These are phyloP conservation scores for Penicillium fimorum DNA, from an alignment of 495 filamentous ascomycete species.

Conservation along the genomic window DNA sequence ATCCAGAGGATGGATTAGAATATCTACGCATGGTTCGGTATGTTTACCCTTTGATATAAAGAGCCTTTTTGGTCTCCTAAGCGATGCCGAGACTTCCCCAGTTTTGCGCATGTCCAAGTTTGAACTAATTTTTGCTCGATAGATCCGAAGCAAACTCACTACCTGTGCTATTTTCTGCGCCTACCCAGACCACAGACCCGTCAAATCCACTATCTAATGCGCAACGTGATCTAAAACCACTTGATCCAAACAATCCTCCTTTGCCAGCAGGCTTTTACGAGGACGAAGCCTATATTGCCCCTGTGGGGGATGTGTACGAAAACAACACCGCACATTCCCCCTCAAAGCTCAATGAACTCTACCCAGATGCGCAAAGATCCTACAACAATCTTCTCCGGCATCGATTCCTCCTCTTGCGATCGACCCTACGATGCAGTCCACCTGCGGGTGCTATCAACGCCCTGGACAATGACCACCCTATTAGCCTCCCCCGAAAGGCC, in stretches of 20 bases:
- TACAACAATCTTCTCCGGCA: conserved; percentile 63
- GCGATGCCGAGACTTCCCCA: conserved; percentile 30
- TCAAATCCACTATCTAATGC: not conserved
- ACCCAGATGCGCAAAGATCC: conserved; percentile 52
- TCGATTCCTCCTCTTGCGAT: conserved; percentile 59
- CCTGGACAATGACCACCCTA: conserved; percentile 58
- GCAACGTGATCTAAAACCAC: not conserved
- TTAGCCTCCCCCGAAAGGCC: conserved; percentile 49
- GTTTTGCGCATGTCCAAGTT: conserved; percentile 9
- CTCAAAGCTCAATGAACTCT: conserved; percentile 11
- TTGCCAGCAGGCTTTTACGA: conserved; percentile 18
- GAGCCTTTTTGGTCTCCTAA: conserved; percentile 21
- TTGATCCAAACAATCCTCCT: not conserved
- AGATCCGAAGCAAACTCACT: conserved; percentile 72
- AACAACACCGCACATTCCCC: not conserved
- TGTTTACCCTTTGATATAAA: conserved; percentile 28
- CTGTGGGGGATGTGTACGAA: conserved; percentile 3
- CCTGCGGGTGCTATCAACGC: conserved; percentile 46
- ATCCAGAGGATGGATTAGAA: conserved; percentile 61
- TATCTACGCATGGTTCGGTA: conserved; percentile 83
- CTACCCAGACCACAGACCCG: conserved; percentile 7
- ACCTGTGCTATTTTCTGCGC: conserved; percentile 62
- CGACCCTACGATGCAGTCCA: conserved; percentile 54
- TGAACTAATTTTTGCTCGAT: conserved; percentile 18
- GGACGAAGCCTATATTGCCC: conserved; percentile 28